These are phyloP conservation scores for Geotrichum fermentans DNA, from an alignment of 1,139 yeast genomes.

Conservation along the genomic window DNA sequence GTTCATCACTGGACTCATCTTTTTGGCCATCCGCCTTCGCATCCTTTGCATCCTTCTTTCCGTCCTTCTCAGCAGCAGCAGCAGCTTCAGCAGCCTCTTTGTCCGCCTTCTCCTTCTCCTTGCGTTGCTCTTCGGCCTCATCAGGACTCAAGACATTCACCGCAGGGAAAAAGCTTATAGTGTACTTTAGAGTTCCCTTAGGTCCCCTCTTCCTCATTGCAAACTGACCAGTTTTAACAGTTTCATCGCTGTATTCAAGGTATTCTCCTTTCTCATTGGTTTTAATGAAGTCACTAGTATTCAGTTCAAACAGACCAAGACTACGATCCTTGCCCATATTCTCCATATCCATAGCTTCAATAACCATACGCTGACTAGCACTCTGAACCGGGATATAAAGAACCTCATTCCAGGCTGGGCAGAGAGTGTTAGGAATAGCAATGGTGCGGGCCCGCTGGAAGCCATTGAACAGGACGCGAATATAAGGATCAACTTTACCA, in stretches of 20 bases:
- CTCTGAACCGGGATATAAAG: conserved; percentile 77
- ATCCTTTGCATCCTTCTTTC: too few relatives aligned
- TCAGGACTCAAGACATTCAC: conserved; percentile 71
- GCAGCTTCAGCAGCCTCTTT: conserved; percentile 35
- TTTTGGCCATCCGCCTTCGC: conserved; percentile 26
- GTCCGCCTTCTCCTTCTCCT: conserved; percentile 34
- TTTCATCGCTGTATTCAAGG: conserved; percentile 53
- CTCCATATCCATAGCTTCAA: conserved; percentile 93
- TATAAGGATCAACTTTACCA: conserved; percentile 91
- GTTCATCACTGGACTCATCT: conserved; percentile 16
- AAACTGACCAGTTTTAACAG: conserved; percentile 56
- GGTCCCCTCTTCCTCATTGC: conserved; percentile 66
- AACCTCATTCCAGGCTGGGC: conserved; percentile 84
- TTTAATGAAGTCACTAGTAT: conserved; percentile 60
- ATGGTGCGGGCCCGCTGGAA: conserved; percentile 72
- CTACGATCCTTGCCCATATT: conserved; percentile 72
- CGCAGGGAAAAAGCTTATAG: conserved; percentile 75
- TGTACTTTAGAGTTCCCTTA: conserved; percentile 71
- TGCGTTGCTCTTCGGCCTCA: conserved; percentile 48
- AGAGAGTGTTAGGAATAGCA: conserved; percentile 58
- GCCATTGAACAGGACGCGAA: conserved; percentile 73
- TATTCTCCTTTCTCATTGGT: conserved; percentile 65
- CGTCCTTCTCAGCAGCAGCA: conserved; percentile 28
- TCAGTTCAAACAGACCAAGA: conserved; percentile 73
- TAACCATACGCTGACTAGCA: conserved; percentile 69